Evolutionary conservation across 495 filamentous ascomycete genomes (phyloP).

Genomic region (Penicillium odoratum): DNA sequence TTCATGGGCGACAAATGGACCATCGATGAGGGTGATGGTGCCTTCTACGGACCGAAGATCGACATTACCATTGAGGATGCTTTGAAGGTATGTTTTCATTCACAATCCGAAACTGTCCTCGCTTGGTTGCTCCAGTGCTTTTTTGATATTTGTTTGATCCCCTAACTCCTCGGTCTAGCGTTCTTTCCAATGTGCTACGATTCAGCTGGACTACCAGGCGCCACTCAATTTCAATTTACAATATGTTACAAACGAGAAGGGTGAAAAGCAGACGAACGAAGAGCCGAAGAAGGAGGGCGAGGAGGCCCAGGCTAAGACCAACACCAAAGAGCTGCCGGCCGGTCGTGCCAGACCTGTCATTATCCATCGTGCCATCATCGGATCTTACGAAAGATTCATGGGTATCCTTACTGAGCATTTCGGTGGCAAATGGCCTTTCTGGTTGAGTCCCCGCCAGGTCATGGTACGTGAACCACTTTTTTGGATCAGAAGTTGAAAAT

Average conservation of each 20-base stretch:
- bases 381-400: conserved; percentile 91
- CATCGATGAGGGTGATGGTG: conserved; percentile 89
- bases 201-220: conserved; percentile 91
- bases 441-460: conserved; percentile 90
- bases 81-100: conserved; percentile 39
- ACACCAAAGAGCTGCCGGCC: conserved; percentile 42
- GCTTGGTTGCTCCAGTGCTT: too few species aligned
- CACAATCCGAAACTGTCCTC: too few species aligned
- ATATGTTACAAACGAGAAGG: conserved; percentile 72
- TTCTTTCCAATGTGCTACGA: conserved; percentile 91
- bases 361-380: conserved; percentile 94
- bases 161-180: conserved; percentile 27
- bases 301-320: conserved; percentile 34
- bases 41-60: conserved; percentile 96
- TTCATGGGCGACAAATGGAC: conserved; percentile 82
- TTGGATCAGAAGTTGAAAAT: too few species aligned
- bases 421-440: conserved; percentile 97
- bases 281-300: conserved; percentile 34
- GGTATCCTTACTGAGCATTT: conserved; percentile 95
- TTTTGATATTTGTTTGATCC: too few species aligned
- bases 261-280: conserved; percentile 1
- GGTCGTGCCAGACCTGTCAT: conserved; percentile 93
- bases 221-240: conserved; percentile 81
- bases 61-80: conserved; percentile 88
- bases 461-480: conserved; percentile 38